Evolutionary conservation across 129 eudicot species (phyloP).

Genomic region (Glebionis coronaria): DNA sequence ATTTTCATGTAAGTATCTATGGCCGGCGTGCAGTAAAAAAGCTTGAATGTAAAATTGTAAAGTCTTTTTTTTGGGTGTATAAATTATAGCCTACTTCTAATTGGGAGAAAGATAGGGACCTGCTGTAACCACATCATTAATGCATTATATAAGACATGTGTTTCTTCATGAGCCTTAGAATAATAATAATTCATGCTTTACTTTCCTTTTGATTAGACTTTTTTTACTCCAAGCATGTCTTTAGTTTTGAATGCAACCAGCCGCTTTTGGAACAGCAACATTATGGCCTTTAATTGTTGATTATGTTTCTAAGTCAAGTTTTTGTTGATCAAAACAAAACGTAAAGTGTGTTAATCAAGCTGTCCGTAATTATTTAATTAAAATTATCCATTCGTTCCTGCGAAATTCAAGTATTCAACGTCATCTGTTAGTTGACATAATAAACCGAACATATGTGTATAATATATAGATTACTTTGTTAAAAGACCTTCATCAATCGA

Average conservation of each 20-base stretch:
- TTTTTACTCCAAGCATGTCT: not conserved
- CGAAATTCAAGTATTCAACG: no score
- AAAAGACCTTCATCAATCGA: no score
- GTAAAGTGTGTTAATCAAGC: not conserved
- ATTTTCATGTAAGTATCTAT: no score
- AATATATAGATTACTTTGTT: no score
- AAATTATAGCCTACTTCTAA: not conserved
- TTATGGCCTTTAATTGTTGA: not conserved
- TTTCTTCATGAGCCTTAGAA: not conserved
- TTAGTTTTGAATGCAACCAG: constrained; percentile 1
- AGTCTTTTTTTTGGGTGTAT: no score
- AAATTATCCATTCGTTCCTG: no score
- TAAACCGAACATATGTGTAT: no score
- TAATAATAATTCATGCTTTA: not conserved
- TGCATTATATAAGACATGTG: constrained; percentile 8
- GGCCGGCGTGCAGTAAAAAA: no score
- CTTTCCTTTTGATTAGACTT: not conserved
- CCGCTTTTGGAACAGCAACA: constrained; percentile 13
- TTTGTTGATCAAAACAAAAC: not conserved
- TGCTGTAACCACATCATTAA: not conserved
- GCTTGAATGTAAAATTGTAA: no score
- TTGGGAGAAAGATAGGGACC: not conserved
- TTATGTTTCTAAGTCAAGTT: not conserved
- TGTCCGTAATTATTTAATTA: no score
- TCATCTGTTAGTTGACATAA: no score